Conservation (phyloP, 805 yeast genomes). For the Cyberlindnera mycetangii region DNA sequence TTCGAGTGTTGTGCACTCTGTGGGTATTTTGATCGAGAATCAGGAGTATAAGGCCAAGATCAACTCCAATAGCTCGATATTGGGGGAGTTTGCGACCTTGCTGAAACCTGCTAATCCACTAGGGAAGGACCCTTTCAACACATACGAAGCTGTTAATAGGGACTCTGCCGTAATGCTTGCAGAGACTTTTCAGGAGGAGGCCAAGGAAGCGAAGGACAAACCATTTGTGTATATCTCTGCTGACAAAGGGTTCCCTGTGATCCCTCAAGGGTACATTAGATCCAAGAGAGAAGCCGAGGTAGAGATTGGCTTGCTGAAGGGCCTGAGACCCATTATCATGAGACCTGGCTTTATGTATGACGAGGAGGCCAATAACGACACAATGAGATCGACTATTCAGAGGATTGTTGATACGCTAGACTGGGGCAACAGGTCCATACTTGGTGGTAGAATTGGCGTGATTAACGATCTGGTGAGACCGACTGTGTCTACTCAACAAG, state of each 20-base stretch:
- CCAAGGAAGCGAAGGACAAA: slow-evolving; percentile 27
- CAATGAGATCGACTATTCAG: slow-evolving; percentile 41
- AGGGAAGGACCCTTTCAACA: slow-evolving; percentile 37
- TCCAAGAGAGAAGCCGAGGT: slow-evolving; percentile 79
- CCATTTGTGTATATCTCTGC: slow-evolving; percentile 80
- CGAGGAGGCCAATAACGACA: slow-evolving; percentile 32
- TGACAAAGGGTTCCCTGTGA: slow-evolving; percentile 62
- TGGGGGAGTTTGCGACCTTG: slow-evolving; percentile 37
- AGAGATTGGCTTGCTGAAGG: slow-evolving; percentile 43
- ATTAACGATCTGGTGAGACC: slow-evolving; percentile 56
- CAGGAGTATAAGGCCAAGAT: slow-evolving; percentile 57
- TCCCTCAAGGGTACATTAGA: slow-evolving; percentile 68
- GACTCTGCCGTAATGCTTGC: slow-evolving; percentile 68
- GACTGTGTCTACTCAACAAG: slow-evolving; percentile 62
- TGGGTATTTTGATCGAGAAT: slow-evolving; percentile 75
- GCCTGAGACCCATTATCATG: slow-evolving; percentile 57
- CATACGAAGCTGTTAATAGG: slow-evolving; percentile 64
- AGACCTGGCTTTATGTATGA: slow-evolving; percentile 88
- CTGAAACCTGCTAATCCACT: slow-evolving; percentile 60
- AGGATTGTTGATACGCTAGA: slow-evolving; percentile 41
- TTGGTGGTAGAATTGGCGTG: slow-evolving; percentile 36
- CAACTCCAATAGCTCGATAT: slow-evolving; percentile 27
- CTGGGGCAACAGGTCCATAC: slow-evolving; percentile 40
- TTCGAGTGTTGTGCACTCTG: slow-evolving; percentile 73
- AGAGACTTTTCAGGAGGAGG: slow-evolving; percentile 41